Evolutionary conservation across 805 yeast genomes (phyloP).

Genomic region (Wickerhamiella sergipiensis): DNA sequence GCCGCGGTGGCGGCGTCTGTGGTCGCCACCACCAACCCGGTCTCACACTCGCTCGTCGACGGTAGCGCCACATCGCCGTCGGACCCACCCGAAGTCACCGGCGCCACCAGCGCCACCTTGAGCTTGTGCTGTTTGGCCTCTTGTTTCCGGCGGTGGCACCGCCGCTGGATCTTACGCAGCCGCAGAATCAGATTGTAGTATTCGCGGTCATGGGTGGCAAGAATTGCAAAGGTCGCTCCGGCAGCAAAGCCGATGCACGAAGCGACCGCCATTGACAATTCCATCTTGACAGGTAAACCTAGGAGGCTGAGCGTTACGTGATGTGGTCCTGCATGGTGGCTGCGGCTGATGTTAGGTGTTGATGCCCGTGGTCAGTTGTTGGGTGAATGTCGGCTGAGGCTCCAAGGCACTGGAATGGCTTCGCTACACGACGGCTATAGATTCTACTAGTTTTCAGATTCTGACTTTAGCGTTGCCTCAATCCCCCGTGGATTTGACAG

Average conservation of each 20-base stretch:
- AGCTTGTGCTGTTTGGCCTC: neutral
- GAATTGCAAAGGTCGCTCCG: neutral
- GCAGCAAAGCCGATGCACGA: neutral
- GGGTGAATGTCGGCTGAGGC: no score
- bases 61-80: neutral
- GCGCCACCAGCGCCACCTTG: neutral
- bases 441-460: no score
- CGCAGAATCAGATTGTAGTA: neutral
- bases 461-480: no score
- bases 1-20: neutral
- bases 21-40: no score
- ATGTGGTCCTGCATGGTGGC: neutral
- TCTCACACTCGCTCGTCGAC: neutral
- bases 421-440: no score
- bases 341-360: no score
- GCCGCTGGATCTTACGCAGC: neutral
- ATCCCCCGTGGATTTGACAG: no score
- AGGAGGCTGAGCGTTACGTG: neutral
- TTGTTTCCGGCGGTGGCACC: neutral
- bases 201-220: neutral
- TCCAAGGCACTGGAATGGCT: no score
- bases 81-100: neutral
- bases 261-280: neutral
- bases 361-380: no score
- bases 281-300: neutral